These are phyloP conservation scores for Metschnikowia lunata DNA, from an alignment of 805 yeast genomes.

Conservation along the genomic window DNA sequence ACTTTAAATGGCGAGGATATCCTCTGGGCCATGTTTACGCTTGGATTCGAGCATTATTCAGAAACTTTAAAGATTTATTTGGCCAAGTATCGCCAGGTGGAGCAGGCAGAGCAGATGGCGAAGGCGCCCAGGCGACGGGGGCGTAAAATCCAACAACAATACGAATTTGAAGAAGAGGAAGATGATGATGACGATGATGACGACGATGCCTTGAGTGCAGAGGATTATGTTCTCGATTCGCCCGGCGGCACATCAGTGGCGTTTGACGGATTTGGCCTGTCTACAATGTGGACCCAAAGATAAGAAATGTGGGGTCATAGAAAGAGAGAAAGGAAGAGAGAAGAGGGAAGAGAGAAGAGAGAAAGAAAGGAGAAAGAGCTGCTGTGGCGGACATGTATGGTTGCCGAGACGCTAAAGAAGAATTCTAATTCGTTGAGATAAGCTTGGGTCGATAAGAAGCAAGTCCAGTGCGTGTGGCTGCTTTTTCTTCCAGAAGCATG, in stretches of 20 bases:
- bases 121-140: slow-evolving; percentile 8
- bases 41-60: slow-evolving; percentile 68
- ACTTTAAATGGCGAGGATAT: slow-evolving; percentile 71
- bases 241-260: slow-evolving; percentile 6
- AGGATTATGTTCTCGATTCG: slow-evolving; percentile 5
- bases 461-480: too few species aligned
- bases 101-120: slow-evolving; percentile 13
- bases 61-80: slow-evolving; percentile 65
- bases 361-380: too few species aligned
- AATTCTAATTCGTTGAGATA: too few species aligned
- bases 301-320: too few species aligned
- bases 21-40: slow-evolving; percentile 55
- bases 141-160: not conserved
- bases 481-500: too few species aligned
- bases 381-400: too few species aligned
- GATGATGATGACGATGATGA: not conserved
- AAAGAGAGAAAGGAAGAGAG: too few species aligned
- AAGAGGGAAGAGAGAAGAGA: too few species aligned
- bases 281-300: too few species aligned
- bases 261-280: slow-evolving; percentile 9
- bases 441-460: too few species aligned
- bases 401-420: too few species aligned
- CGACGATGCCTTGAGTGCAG: not conserved
- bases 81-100: slow-evolving; percentile 56
- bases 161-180: slow-evolving; percentile 4